A percentile compares a stretch with the other conserved stretches of the same genome.
Conservation (phyloP, 805 yeast species). For the Peterozyma toletana region DNA sequence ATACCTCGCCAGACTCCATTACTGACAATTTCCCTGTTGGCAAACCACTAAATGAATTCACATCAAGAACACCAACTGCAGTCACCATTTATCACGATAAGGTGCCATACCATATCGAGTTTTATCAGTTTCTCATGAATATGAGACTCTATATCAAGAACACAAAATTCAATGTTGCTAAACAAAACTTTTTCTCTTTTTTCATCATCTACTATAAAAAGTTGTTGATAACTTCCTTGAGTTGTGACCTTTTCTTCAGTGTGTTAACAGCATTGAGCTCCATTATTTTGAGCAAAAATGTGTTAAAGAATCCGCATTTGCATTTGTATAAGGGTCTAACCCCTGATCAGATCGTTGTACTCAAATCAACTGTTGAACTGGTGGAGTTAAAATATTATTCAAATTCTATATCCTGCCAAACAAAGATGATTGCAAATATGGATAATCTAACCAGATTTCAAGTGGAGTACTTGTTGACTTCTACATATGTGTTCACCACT, state of each 20-base stretch:
- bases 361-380: not conserved
- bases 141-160: no score
- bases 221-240: not conserved
- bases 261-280: not conserved
- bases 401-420: not conserved
- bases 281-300: not conserved
- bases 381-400: constrained; percentile 1
- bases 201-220: not conserved
- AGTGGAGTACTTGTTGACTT: constrained; percentile 1
- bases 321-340: not conserved
- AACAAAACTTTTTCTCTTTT: no score
- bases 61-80: no score
- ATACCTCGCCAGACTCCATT: not conserved
- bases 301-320: not conserved
- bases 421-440: not conserved
- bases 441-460: constrained; percentile 1
- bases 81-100: no score
- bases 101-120: no score
- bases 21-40: not conserved
- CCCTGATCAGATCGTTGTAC: no score
- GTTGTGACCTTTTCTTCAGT: constrained; percentile 2
- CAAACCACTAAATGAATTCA: not conserved
- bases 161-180: no score
- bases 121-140: no score
- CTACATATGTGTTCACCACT: constrained; percentile 2